Conservation (phyloP, 108 stramenopile species). For the Chaetoceros muelleri region DNA sequence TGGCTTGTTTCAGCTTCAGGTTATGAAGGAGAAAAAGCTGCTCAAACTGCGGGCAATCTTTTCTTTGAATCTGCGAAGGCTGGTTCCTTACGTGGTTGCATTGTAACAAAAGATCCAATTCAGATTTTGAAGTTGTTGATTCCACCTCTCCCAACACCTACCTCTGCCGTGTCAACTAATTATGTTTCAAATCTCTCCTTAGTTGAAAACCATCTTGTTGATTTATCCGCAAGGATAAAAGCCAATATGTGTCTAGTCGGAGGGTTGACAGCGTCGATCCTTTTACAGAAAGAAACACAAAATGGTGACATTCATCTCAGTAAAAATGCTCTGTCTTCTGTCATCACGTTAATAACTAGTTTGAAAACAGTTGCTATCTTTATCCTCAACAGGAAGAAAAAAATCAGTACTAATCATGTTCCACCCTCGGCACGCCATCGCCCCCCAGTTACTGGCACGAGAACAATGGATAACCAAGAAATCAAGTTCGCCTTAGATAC, state of each 20-base stretch:
- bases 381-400: neutral
- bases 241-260: neutral
- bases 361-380: neutral
- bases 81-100: slow-evolving; percentile 45
- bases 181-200: neutral
- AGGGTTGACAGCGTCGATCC: neutral
- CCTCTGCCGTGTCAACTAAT: neutral
- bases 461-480: neutral
- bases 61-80: slow-evolving; percentile 57
- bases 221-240: neutral
- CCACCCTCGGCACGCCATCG: neutral
- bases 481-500: neutral
- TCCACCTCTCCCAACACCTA: neutral
- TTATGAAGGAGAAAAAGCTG: slow-evolving; percentile 45
- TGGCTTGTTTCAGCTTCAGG: slow-evolving; percentile 72
- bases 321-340: neutral
- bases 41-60: slow-evolving; percentile 46
- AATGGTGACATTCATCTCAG: neutral
- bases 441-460: neutral
- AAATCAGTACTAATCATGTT: too few relatives aligned
- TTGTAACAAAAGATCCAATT: slow-evolving; percentile 3
- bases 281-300: neutral
- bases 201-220: neutral
- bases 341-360: neutral
- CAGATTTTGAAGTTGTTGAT: neutral